phyloP scores from a whole-genome alignment of 208 protist species.

The Acanthamoeba castellanii region DNA sequence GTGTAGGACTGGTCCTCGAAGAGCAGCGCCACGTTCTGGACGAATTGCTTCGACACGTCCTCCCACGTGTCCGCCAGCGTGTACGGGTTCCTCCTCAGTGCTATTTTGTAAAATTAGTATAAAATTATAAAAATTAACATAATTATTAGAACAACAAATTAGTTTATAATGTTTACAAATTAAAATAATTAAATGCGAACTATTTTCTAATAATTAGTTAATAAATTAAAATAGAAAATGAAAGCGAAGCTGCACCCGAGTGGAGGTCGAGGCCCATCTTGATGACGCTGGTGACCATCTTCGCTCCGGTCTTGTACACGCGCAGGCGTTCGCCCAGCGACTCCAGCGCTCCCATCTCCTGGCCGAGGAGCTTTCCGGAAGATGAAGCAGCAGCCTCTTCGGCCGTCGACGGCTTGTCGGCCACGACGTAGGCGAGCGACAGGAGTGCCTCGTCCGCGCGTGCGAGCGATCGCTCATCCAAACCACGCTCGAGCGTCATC shows the following conservation, averaged over 20 bases:
- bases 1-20: slow-evolving; percentile 49
- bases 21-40: slow-evolving; percentile 30
- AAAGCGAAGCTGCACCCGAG: neutral
- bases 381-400: neutral
- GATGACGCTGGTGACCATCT: neutral
- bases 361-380: neutral
- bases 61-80: slow-evolving; percentile 31
- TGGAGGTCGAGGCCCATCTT: neutral
- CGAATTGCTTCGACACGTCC: neutral
- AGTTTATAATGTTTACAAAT: too few species aligned
- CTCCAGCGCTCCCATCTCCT: neutral
- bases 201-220: neutral
- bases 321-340: neutral
- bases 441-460: slow-evolving; percentile 1
- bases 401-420: neutral
- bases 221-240: neutral
- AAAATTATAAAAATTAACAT: neutral
- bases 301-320: slow-evolving; percentile 8
- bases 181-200: too few species aligned
- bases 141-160: too few species aligned
- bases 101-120: neutral
- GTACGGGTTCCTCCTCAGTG: neutral
- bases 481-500: neutral
- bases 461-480: neutral
- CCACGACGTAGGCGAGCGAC: slow-evolving; percentile 29